Evolutionary conservation across 148 eudicot genomes (phyloP), one percentile per base, ranked within the genome.

Genomic region (Dysphania ambrosioides): DNA sequence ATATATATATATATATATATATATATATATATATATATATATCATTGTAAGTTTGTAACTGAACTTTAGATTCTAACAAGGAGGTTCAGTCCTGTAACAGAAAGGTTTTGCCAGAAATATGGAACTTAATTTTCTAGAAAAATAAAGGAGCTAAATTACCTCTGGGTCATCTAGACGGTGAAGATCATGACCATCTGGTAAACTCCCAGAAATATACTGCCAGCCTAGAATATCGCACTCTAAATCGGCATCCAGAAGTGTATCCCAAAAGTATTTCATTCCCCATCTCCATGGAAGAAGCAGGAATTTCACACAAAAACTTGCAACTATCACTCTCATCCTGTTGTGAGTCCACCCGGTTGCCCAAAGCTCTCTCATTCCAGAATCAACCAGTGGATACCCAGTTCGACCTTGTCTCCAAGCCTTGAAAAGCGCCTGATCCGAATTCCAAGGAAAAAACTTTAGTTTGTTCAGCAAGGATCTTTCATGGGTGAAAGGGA

Each of bases 301-400:
- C 73, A 95, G 77, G 82, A 89, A 75, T 82, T 95, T 95, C 16
- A 95, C 97, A 66, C 83, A 92, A 76, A 95, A 95, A 79, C 97
- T 87, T 0, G 99, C 87, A 72, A 88, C 96, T 75, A 90, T 95
- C 59, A 92, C 93, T 83, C 99, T 82, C 81, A 90, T 86, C 75
- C 85, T 85, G 60, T 92, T 95, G 70, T 92, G 99, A 41, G 88
- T 86, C 99, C 99, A 95, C 31, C 99, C 99, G 4, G 96, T 95
- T 5, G 99, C 99, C 99, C 99, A 95, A 26, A 95, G 86, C 81
- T 95, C 99, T 77, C 99, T 83, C 99, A 95, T 95, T 35, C 97
- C 96, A 0, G 99, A 97, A 83, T 95, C 99, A 32, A 95, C 99
- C 76, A 95, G 76, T 21, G 98, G 99, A 69, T 92, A 95, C 35